Evolutionary conservation across 345 rosid genomes (phyloP).

Genomic region (Microcos paniculata): DNA sequence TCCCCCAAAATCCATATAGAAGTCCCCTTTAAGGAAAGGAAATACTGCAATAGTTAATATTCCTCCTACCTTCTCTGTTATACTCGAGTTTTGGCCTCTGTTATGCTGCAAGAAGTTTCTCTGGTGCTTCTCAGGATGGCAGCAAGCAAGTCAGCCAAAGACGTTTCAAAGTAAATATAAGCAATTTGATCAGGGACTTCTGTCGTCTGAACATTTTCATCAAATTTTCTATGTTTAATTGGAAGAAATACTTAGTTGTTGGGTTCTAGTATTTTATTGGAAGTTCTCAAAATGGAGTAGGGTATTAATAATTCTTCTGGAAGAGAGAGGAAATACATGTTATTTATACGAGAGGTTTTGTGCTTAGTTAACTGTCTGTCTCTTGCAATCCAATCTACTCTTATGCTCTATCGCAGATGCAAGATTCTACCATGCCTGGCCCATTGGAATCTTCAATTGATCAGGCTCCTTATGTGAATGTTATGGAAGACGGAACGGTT

Average conservation of each 20-base stretch:
- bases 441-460: constrained; percentile 29
- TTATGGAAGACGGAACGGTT: constrained; percentile 41
- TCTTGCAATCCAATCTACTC: neutral
- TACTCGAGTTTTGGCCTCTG: no score
- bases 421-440: constrained; percentile 5
- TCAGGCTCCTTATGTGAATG: constrained; percentile 40
- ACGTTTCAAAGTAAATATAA: no score
- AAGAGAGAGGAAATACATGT: neutral
- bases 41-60: no score
- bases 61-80: no score
- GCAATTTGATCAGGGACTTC: no score
- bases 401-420: constrained; percentile 21
- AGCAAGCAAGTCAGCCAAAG: no score
- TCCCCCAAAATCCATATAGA: no score
- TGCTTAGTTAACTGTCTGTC: neutral
- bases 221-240: no score
- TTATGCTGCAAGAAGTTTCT: no score
- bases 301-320: neutral
- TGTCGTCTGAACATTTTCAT: no score
- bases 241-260: neutral
- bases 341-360: neutral
- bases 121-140: no score
- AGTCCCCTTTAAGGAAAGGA: no score
- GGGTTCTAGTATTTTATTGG: neutral
- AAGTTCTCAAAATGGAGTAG: neutral